Percentiles rank a stretch among this genome's conserved stretches.
These are phyloP conservation scores for Fusarium incarnatum DNA, from an alignment of 2,329 filamentous ascomycete genomes.

Conservation along the genomic window DNA sequence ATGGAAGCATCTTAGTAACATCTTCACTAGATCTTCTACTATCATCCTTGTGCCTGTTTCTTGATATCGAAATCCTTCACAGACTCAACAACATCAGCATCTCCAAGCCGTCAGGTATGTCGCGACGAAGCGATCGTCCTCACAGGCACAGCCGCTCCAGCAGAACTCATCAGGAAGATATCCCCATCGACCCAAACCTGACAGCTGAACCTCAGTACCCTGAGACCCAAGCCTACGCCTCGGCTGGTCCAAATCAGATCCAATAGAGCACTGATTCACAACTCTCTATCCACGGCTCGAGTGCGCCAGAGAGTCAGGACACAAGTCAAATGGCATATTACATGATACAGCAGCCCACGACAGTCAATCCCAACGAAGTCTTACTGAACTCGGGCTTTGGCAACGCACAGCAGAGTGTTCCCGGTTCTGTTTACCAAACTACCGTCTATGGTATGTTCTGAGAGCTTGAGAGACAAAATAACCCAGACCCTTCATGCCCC, in stretches of 20 bases:
- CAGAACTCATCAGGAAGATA: slow-evolving; percentile 27
- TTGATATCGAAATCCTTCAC: background rate
- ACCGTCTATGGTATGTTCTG: slow-evolving; percentile 14
- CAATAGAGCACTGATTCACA: slow-evolving; percentile 36
- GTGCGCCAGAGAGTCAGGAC: slow-evolving; percentile 29
- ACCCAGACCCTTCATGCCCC: background rate
- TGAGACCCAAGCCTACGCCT: background rate
- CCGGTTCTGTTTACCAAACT: slow-evolving; percentile 24
- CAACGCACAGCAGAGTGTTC: background rate
- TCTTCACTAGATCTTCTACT: background rate
- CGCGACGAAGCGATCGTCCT: slow-evolving; percentile 28
- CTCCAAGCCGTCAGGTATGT: slow-evolving; percentile 18
- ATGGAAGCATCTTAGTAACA: too few species aligned
- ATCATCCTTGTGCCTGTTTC: background rate
- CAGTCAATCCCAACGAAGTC: slow-evolving; percentile 33
- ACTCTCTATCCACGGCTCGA: slow-evolving; percentile 18
- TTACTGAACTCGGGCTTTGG: background rate
- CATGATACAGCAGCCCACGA: slow-evolving; percentile 21
- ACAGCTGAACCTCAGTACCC: background rate
- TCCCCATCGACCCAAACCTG: slow-evolving; percentile 24
- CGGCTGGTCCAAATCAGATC: slow-evolving; percentile 35
- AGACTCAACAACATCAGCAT: too few species aligned
- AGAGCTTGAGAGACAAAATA: background rate
- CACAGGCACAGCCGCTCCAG: slow-evolving; percentile 21
- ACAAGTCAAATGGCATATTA: slow-evolving; percentile 11